Evolutionary conservation across 1,139 yeast genomes (phyloP), one percentile per base, ranked within the genome.

Genomic region (Debaryomyces udenii): DNA sequence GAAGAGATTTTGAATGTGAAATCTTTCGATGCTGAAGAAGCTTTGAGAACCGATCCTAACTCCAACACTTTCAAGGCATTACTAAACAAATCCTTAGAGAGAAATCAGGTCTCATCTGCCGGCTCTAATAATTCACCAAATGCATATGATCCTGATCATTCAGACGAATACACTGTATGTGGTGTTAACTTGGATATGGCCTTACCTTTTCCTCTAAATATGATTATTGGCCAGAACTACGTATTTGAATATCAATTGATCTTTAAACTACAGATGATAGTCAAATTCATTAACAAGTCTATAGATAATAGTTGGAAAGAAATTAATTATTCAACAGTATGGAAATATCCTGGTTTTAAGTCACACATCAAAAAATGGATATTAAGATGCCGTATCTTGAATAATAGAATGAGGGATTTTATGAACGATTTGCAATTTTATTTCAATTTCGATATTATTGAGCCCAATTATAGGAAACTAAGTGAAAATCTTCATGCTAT

Each of bases 161-260:
- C 59, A 6, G 72, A 68, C 44, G 62, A 62, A 15, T 59, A 62
- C 35, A 54, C 74, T 2, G 62, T 71, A 3, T 47, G 66, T 2
- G 66, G 70, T 27, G 55, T 90, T 10, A 86, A 83, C 49, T 68
- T 90, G 31, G 86, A 87, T 40, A 60, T 88, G 27, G 68, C 75
- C 20, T 68, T 91, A 15, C 96, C 97, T 5, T 94, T 89, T 56
- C 99, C 99, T 0, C 64, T 90, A 36, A 89, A 90, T 49, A 69
- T 91, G 29, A 71, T 93, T 1, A 65, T 90, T 3, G 81, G 86
- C 18, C 78, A 83, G 45, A 84, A 88, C 32, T 80, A 85, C 23
- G 71, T 89, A 26, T 76, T 83, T 37, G 90, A 94, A 46, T 90
- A 86, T 55, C 96, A 91, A 59, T 68, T 89, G 24, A 66, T 90